Evolutionary conservation across 1,284 basidiomycete species (phyloP), one percentile per base, ranked within the genome.

Genomic region (Singerocomus inundabilis): DNA sequence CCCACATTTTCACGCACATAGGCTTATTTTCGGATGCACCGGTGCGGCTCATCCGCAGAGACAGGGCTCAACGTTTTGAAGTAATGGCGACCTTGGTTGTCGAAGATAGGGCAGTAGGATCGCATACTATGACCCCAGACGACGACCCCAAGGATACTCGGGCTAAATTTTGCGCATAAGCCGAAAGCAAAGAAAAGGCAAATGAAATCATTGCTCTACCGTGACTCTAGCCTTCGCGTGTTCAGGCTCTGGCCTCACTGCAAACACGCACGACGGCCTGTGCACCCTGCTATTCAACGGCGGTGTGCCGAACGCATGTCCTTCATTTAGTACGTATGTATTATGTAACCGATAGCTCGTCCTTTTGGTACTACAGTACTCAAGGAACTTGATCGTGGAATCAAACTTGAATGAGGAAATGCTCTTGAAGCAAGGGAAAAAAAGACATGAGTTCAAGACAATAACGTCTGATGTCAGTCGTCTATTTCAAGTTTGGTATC

Each of bases 221-320:
- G 15, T 15, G 25, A 24, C 6, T 21, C 21, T 21, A 31, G 25
- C 26, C 16, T 39, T 39, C 47, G 40, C 32, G 46, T 16, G 28
- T 13, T 10, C 26, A 32, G 29, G 16, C 49, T 40, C 18, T 39
- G 8, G 44, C 61, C 61, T 56, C 33, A 48, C 51, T 46, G 44
- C 37, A 37, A 51, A 54, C 64, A 63, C 50, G 60, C 61, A 16
- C 41, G 15, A 42, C 45, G n/a, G 31, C 21, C 21, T 25, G 41
- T 25, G 6, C 31, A 32, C n/a, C 31, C 13, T 32, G 30, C 4
- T 21, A 21, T 21, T 21, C 4, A 26, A 44, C 18, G 56, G 55
- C 56, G 35, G 44, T 55, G 55, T 24, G 24, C 11, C 29, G 25
- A 39, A 26, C 41, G 33, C 59, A 44, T 4, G 29, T 24, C 26